Evolutionary conservation across 208 protist genomes (phyloP).

Genomic region (Acanthamoeba healyi): DNA sequence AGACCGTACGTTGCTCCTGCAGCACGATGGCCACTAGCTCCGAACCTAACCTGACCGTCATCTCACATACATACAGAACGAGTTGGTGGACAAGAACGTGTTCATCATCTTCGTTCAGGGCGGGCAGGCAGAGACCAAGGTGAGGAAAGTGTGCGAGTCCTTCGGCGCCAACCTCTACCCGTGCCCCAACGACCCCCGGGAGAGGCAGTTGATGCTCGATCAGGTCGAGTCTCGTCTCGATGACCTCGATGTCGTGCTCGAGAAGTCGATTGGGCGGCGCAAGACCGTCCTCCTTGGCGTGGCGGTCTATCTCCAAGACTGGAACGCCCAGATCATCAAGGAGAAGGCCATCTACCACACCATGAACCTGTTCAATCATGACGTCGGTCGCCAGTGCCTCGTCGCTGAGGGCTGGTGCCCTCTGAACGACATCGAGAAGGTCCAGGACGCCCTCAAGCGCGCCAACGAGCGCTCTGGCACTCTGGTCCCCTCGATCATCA

Average conservation of each 20-base stretch:
- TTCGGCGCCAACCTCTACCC: slow-evolving; percentile 96
- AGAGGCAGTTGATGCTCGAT: slow-evolving; percentile 83
- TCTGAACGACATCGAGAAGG: slow-evolving; percentile 88
- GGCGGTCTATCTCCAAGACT: slow-evolving; percentile 90
- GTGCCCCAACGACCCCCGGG: slow-evolving; percentile 93
- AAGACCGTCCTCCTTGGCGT: slow-evolving; percentile 90
- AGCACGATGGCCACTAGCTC: too few relatives aligned
- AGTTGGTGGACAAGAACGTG: slow-evolving; percentile 92
- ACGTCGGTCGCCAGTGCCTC: slow-evolving; percentile 90
- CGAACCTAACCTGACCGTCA: too few relatives aligned
- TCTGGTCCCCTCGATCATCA: slow-evolving; percentile 95
- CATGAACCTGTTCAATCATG: slow-evolving; percentile 97
- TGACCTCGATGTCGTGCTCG: slow-evolving; percentile 87
- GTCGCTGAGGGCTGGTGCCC: slow-evolving; percentile 92
- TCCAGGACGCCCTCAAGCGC: slow-evolving; percentile 91
- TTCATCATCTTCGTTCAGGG: slow-evolving; percentile 98
- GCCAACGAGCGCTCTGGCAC: slow-evolving; percentile 90
- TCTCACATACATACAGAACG: slow-evolving; percentile 1
- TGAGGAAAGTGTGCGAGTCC: slow-evolving; percentile 96
- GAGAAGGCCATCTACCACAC: slow-evolving; percentile 97
- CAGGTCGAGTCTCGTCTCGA: slow-evolving; percentile 79
- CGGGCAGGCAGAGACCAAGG: slow-evolving; percentile 92
- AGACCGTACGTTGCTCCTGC: slow-evolving; percentile 48
- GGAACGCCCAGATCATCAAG: slow-evolving; percentile 93
- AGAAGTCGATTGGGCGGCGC: slow-evolving; percentile 81